Evolutionary conservation across 768 basidiomycete genomes (phyloP).

Genomic region (Phaeotremella skinneri): DNA sequence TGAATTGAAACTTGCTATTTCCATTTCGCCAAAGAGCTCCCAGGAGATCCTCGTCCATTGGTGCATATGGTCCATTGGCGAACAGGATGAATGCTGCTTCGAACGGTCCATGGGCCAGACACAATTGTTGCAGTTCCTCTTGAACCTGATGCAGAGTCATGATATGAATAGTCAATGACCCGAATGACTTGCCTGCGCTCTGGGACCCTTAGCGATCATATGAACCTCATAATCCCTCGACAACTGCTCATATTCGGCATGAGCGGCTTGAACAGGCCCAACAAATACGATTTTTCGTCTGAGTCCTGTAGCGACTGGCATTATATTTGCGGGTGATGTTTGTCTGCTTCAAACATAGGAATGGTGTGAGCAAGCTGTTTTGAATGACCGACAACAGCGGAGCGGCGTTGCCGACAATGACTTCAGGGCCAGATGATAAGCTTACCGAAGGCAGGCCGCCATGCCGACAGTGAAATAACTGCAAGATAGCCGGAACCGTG

Average conservation of each 20-base stretch:
- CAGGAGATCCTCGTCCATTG: slow-evolving; percentile 26
- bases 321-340: too few relatives aligned
- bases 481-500: too few relatives aligned
- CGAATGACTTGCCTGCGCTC: slow-evolving; percentile 20
- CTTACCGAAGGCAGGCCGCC: too few relatives aligned
- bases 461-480: too few relatives aligned
- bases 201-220: slow-evolving; percentile 17
- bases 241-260: slow-evolving; percentile 23
- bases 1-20: slow-evolving; percentile 9
- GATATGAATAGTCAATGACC: too few relatives aligned
- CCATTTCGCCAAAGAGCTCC: slow-evolving; percentile 21
- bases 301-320: too few relatives aligned
- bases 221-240: slow-evolving; percentile 27
- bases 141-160: too few relatives aligned
- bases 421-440: too few relatives aligned
- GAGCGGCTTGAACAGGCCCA: slow-evolving; percentile 16
- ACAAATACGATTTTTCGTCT: slow-evolving; percentile 20
- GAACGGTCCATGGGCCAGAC: slow-evolving; percentile 21
- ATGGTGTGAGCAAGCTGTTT: too few relatives aligned
- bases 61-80: slow-evolving; percentile 17
- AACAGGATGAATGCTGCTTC: slow-evolving; percentile 30
- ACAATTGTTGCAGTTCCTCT: slow-evolving; percentile 11
- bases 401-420: too few relatives aligned
- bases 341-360: too few relatives aligned
- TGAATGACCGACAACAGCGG: too few relatives aligned